These are phyloP conservation scores for Tetrahymena malaccensis DNA, from an alignment of 73 alveolate genomes.

Conservation along the genomic window DNA sequence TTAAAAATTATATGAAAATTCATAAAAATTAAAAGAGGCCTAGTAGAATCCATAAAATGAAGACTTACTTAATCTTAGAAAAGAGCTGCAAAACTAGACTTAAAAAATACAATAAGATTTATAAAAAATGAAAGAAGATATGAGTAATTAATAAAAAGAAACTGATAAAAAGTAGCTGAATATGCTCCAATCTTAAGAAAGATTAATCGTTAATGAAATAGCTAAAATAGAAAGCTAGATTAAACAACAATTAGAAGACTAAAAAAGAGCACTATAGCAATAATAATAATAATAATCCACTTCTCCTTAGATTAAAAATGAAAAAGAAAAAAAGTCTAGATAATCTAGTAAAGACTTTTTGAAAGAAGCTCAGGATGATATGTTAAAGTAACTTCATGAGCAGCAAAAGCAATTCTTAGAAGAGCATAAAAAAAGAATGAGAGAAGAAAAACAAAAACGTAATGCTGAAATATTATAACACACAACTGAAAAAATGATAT, in stretches of 20 bases:
- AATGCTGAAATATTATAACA: not conserved
- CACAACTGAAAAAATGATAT: not conserved
- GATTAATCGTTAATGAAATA: not conserved
- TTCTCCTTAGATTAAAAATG: not conserved
- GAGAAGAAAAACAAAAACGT: not conserved
- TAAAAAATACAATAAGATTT: not conserved
- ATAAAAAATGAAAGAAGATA: not conserved
- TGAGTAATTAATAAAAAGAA: not conserved
- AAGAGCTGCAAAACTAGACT: not conserved
- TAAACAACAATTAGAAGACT: not conserved
- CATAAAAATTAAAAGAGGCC: not conserved
- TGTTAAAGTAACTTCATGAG: not conserved
- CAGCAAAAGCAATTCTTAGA: not conserved
- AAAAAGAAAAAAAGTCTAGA: not conserved
- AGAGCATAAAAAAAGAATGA: not conserved
- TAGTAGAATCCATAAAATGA: not conserved
- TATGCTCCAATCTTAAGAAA: not conserved
- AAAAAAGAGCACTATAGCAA: not conserved
- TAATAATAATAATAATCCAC: not conserved
- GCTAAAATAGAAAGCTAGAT: not conserved
- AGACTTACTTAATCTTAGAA: not conserved
- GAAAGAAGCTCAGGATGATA: not conserved
- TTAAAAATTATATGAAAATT: not conserved
- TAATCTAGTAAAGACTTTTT: not conserved
- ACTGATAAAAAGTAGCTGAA: not conserved